These are phyloP conservation scores for Ceriops decandra DNA, from an alignment of 345 rosid genomes.

Conservation along the genomic window DNA sequence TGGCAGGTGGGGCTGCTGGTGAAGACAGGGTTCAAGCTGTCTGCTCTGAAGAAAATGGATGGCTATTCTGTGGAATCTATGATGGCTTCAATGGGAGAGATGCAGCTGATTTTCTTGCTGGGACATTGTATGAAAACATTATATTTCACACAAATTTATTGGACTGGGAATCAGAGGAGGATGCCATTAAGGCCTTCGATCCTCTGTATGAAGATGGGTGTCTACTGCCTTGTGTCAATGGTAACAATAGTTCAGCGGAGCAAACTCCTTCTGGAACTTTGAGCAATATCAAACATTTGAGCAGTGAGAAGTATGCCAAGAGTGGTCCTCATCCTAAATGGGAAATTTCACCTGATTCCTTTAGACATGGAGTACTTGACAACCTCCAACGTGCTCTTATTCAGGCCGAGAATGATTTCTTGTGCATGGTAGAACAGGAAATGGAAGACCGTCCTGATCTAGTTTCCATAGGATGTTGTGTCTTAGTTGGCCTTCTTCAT, in stretches of 20 bases:
- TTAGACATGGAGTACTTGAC: constrained; percentile 63
- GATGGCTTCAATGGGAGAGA: constrained; percentile 98
- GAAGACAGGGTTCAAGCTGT: constrained; percentile 98
- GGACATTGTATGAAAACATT: constrained; percentile 79
- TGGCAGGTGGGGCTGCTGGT: constrained; percentile 99
- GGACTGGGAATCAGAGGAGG: constrained; percentile 53
- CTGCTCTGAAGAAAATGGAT: constrained; percentile 93
- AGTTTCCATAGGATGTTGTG: constrained; percentile 94
- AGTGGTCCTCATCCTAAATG: constrained; percentile 15
- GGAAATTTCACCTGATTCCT: constrained; percentile 40
- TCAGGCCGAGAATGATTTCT: constrained; percentile 85
- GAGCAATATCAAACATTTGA: constrained; percentile 10
- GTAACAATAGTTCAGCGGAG: constrained; percentile 5
- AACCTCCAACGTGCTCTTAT: constrained; percentile 69
- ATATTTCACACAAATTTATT: constrained; percentile 49
- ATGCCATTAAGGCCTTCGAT: constrained; percentile 18
- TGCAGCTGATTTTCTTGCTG: constrained; percentile 97
- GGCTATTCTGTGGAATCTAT: constrained; percentile 85
- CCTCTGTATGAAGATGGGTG: constrained; percentile 23
- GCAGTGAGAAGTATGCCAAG: constrained; percentile 5
- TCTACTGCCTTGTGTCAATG: constrained; percentile 27
- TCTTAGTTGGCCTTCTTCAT: constrained; percentile 73
- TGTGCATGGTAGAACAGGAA: constrained; percentile 94
- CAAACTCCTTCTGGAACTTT: constrained; percentile 12
- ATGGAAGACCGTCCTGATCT: constrained; percentile 97